Conservation (phyloP, 2,329 filamentous ascomycete genomes). For the Venturia oleaginea region DNA sequence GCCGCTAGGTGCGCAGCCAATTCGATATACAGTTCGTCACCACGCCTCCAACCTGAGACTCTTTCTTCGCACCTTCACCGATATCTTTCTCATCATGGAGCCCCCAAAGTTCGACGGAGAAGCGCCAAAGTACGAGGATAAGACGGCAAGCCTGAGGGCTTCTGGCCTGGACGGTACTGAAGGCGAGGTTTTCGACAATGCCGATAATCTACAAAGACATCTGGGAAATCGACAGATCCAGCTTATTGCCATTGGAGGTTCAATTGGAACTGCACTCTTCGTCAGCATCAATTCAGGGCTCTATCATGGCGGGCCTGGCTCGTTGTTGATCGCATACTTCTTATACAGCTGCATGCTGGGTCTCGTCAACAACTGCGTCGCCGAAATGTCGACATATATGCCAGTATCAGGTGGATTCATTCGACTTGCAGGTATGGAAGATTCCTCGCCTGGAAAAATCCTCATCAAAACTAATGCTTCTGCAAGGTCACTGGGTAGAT, state of each 20-base stretch:
- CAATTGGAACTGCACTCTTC: slow-evolving; percentile 30
- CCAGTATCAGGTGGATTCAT: slow-evolving; percentile 30
- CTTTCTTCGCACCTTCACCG: background rate
- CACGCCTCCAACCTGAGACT: background rate
- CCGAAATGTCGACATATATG: slow-evolving; percentile 43
- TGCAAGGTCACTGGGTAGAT: slow-evolving; percentile 35
- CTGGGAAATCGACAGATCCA: slow-evolving; percentile 33
- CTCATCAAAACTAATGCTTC: slow-evolving; percentile 11
- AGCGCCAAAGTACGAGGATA: background rate
- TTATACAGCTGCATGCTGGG: slow-evolving; percentile 14
- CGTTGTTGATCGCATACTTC: slow-evolving; percentile 13
- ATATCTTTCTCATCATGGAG: background rate
- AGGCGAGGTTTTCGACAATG: slow-evolving; percentile 23
- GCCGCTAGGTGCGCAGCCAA: background rate
- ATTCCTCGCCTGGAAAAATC: background rate
- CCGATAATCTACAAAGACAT: slow-evolving; percentile 30
- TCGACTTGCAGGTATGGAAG: slow-evolving; percentile 5
- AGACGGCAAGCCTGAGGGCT: background rate
- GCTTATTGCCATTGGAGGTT: slow-evolving; percentile 32
- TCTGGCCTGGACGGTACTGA: background rate
- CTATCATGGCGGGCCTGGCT: slow-evolving; percentile 13
- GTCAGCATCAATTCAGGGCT: slow-evolving; percentile 17
- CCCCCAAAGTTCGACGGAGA: background rate
- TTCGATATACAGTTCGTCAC: background rate
- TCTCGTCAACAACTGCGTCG: slow-evolving; percentile 22